Conservation (phyloP, 2,329 filamentous ascomycete genomes). For the Aspergillus aculeatinus region DNA sequence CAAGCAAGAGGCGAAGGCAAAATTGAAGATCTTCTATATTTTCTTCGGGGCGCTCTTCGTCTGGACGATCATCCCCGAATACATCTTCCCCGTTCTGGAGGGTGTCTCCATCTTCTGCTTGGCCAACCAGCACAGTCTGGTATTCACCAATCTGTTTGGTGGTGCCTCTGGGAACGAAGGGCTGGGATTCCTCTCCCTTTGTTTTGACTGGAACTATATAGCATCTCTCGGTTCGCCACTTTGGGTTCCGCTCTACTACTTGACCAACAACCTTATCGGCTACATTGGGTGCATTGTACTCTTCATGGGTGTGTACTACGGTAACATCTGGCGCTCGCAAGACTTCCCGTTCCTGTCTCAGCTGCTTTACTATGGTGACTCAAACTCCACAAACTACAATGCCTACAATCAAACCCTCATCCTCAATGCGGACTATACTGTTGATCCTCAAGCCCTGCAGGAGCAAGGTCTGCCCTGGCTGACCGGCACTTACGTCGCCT, state of each 20-base stretch:
- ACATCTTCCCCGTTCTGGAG: constrained; percentile 3
- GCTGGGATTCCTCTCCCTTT: constrained; percentile 3
- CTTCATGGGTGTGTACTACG: constrained; percentile 7
- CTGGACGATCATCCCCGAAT: constrained; percentile 5
- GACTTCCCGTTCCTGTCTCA: constrained; percentile 6
- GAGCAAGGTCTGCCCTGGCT: constrained; percentile 7
- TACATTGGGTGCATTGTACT: constrained; percentile 2
- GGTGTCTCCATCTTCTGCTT: constrained; percentile 6
- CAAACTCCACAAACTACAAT: constrained; percentile 5
- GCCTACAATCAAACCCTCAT: constrained; percentile 6
- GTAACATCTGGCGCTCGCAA: constrained; percentile 4
- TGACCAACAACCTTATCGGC: constrained; percentile 8
- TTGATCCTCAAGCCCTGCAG: constrained; percentile 1
- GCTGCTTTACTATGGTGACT: constrained; percentile 7
- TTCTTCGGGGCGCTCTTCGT: constrained; percentile 4
- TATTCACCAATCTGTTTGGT: constrained; percentile 4
- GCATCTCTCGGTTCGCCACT: constrained; percentile 2
- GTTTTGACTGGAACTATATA: constrained; percentile 7
- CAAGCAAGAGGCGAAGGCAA: background rate
- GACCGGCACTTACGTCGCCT: constrained; percentile 3
- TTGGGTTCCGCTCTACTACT: constrained; percentile 1
- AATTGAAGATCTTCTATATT: constrained; percentile 5
- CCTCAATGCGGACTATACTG: background rate
- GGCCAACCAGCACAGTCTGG: constrained; percentile 4
- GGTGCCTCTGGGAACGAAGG: constrained; percentile 5